Evolutionary conservation across 371 early-diverging fungal genomes (phyloP).

Genomic region (Lichtheimia hyalospora): DNA sequence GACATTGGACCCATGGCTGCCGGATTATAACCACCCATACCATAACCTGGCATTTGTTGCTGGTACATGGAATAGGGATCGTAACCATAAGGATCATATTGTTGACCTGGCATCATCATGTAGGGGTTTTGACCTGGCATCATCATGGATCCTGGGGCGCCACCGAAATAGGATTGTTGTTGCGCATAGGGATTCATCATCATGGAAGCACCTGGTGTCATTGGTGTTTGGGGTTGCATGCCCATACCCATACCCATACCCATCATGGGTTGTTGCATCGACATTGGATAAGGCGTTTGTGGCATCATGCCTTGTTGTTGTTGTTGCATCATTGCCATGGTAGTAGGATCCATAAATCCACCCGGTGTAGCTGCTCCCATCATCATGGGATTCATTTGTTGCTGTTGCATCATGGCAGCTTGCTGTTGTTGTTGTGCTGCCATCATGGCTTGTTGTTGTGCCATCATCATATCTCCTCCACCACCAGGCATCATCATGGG

Average conservation of each 20-base stretch:
- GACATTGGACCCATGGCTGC: constrained; percentile 11
- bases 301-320: constrained; percentile 13
- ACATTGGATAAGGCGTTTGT: neutral
- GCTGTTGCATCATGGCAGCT: neutral
- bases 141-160: constrained; percentile 9
- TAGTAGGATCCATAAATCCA: constrained; percentile 12
- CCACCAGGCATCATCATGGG: constrained; percentile 6
- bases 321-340: constrained; percentile 9
- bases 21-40: constrained; percentile 8
- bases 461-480: constrained; percentile 9
- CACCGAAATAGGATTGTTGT: neutral
- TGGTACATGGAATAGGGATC: constrained; percentile 12
- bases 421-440: neutral
- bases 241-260: constrained; percentile 4
- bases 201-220: neutral
- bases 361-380: constrained; percentile 1
- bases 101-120: constrained; percentile 20
- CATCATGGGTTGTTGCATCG: constrained; percentile 9
- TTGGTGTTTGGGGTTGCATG: constrained; percentile 8
- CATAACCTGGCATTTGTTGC: constrained; percentile 16
- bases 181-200: constrained; percentile 5
- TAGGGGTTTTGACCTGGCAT: constrained; percentile 7
- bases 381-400: constrained; percentile 9
- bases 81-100: constrained; percentile 7
- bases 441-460: constrained; percentile 9